Conservation (phyloP, 306 rosid species). For the Trifolium dubium region DNA sequence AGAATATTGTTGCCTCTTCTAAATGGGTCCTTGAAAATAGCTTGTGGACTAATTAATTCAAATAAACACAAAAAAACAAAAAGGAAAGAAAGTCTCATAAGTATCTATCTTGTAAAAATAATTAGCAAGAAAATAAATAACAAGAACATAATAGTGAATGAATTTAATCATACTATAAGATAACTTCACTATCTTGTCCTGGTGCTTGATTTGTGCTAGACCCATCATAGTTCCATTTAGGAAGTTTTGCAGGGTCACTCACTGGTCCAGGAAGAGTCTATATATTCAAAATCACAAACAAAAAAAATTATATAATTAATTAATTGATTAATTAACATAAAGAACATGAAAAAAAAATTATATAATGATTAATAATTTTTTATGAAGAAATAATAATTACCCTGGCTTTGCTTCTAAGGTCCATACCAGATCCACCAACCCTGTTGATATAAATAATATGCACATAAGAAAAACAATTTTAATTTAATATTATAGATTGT, state of each 20-base stretch:
- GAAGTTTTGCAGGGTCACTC: conserved; percentile 66
- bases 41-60: conserved; percentile 59
- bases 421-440: conserved; percentile 80
- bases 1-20: conserved; percentile 68
- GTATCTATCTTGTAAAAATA: conserved; percentile 9
- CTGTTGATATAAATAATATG: conserved; percentile 39
- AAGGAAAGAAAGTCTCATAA: background rate
- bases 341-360: background rate
- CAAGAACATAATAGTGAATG: background rate
- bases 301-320: no score
- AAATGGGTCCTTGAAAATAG: conserved; percentile 70
- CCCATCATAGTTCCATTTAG: conserved; percentile 48
- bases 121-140: background rate
- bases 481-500: background rate
- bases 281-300: background rate
- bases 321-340: background rate
- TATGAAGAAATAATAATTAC: conserved; percentile 36
- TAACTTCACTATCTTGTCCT: conserved; percentile 75
- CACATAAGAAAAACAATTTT: background rate
- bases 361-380: background rate
- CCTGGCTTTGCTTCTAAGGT: conserved; percentile 74
- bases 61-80: conserved; percentile 4
- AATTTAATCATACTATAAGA: conserved; percentile 54
- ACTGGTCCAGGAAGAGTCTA: conserved; percentile 68
- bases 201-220: conserved; percentile 80